Evolutionary conservation across 345 rosid genomes (phyloP), one percentile per base, ranked within the genome.

Genomic region (Melastoma malabathricum): DNA sequence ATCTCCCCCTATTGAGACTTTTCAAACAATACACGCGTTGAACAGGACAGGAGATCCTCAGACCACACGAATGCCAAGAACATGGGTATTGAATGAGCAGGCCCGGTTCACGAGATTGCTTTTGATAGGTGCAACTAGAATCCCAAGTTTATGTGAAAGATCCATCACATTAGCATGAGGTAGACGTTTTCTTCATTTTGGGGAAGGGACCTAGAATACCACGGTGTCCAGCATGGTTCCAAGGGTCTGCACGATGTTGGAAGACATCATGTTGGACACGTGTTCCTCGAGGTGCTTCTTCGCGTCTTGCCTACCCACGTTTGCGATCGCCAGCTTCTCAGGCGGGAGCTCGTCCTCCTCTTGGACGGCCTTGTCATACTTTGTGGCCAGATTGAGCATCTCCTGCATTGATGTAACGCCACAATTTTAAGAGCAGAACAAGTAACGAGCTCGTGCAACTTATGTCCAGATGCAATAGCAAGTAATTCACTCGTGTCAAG

Each of bases 191-290:
- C 51, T 3, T 22, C 25, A 22, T 22, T 22, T 22, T 22, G 2
- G 2, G 25, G 2, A 1, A 18, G 47, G 29, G 29, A 13, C 41
- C 67, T 75, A 92, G 69, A 88, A 92, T 49, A 84, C 89, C 23
- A 92, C 97, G 5, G 97, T 92, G 71, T 88, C 98, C 0, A 92
- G 90, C 97, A 92, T 92, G 44, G 97, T 88, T 48, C 98, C 97
- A 59, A 92, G 63, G 44, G 98, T 92, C 70, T 92, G 98, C 22
- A 87, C 87, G 43, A 87, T 92, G 83, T 92, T 92, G 50, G 97
- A 80, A n/a, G 98, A 92, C 98, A 92, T 92, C 63, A 92, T 54
- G 73, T 92, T 81, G 18, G 98, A 80, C 52, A 87, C 88, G 44
- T 92, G 95, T 50, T 92, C 98, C 69, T 87, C 97, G 19, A 92